Base-by-base conservation (phyloP, 768 basidiomycete genomes). In the Neoboletus brunneissimus region DNA sequence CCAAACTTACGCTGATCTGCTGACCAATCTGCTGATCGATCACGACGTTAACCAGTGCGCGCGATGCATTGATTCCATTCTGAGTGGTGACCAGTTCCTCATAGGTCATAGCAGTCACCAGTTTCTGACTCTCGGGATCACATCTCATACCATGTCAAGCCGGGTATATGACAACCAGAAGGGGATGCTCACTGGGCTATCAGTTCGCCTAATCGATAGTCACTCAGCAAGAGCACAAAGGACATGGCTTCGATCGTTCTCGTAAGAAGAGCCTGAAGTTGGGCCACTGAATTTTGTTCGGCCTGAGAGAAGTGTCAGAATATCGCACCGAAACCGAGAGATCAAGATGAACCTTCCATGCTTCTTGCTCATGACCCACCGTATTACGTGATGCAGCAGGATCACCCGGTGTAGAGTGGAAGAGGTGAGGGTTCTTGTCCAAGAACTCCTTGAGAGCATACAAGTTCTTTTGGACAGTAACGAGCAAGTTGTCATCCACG, bases 11-110 rank as follows among this genome's bases (percentile, higher is more conserved):
- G 61, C 91, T 94, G 50, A 94, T 91, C 68, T 98, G 94, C 68
- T 96, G 93, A 22, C 91, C 91, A 62, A 98, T 98, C 70, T 99
- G 97, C 68, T 96, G 94, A 71, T 99, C 92, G 62, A 99, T 98
- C 62, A 99, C 84, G 32, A 95, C 87, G 60, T 96, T 98, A 12
- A 98, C 95, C 40, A 99, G 75, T 13, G 87, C 87, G 61, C 92
- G 82, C 10, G 97, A 96, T 23, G 88, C 84, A n/a, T 86, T 87
- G 63, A 94, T 84, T 38, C 97, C 97, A 64, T 86, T 82, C 66
- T 88, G 84, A 37, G 85, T 83, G 20, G 91, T 94, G 58, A 99
- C 84, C 35, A 99, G 77, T 31, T 88, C 89, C 67, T 94, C 88
- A 63, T 91, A 98, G 18, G 90, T 91, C 69, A 96, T 76, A 3